Evolutionary conservation across 108 stramenopile genomes (phyloP).

Genomic region (Fragilaria radians): DNA sequence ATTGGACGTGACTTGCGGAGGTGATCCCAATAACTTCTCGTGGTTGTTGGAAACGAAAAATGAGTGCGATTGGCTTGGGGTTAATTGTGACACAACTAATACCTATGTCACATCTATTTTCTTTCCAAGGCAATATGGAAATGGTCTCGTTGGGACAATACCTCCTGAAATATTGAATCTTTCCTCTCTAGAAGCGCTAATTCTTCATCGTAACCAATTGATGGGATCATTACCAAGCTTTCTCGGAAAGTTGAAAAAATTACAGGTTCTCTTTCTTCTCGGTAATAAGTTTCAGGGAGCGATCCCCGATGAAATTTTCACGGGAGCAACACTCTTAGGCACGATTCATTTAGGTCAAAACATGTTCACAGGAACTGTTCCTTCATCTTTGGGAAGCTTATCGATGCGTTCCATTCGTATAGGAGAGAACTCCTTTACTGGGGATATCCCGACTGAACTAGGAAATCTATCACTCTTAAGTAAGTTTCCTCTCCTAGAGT

Average conservation of each 20-base stretch:
- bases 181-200: conserved; percentile 1
- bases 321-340: neutral
- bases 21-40: neutral
- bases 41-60: neutral
- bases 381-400: neutral
- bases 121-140: neutral
- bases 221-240: conserved; percentile 21
- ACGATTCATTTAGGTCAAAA: conserved; percentile 2
- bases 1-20: neutral
- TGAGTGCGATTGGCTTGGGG: neutral
- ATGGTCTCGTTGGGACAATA: neutral
- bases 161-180: conserved; percentile 1
- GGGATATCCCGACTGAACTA: conserved; percentile 3
- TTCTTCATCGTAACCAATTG: conserved; percentile 5
- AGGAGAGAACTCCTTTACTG: neutral
- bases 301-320: neutral
- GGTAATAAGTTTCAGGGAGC: neutral
- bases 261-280: conserved; percentile 30
- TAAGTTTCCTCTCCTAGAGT: no score
- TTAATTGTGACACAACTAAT: neutral
- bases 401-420: neutral
- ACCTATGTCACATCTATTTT: neutral
- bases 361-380: neutral
- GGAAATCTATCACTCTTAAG: neutral
- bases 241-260: conserved; percentile 12